Percentiles rank a stretch among this genome's conserved stretches.
phyloP scores from a whole-genome alignment of 768 basidiomycete species.

The Russula olivacea region DNA sequence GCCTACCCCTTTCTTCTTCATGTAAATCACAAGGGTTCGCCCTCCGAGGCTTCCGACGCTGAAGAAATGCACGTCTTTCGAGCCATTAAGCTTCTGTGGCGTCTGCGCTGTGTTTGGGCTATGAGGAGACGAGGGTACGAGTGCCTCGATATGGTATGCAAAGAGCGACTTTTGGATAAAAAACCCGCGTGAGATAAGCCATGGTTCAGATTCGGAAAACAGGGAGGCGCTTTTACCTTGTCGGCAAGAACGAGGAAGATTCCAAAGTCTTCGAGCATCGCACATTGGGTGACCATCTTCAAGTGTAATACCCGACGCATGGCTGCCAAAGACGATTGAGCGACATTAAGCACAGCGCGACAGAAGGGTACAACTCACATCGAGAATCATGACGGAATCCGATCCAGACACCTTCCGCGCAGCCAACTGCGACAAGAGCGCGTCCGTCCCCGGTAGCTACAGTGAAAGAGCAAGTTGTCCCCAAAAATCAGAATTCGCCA shows the following conservation, averaged over 20 bases:
- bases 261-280: conserved; percentile 93
- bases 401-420: conserved; percentile 94
- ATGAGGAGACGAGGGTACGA: conserved; percentile 81
- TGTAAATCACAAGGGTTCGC: conserved; percentile 87
- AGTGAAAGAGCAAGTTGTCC: neutral
- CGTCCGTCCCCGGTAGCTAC: conserved; percentile 79
- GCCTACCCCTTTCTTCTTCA: conserved; percentile 86
- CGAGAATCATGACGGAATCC: conserved; percentile 84
- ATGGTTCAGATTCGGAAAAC: neutral
- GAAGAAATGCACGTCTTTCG: conserved; percentile 93
- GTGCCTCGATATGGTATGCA: conserved; percentile 92
- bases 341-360: neutral
- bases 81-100: conserved; percentile 86
- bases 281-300: conserved; percentile 91
- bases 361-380: conserved; percentile 44
- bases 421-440: conserved; percentile 86
- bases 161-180: conserved; percentile 57
- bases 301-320: conserved; percentile 91
- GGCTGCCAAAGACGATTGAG: conserved; percentile 41
- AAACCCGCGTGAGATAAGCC: neutral
- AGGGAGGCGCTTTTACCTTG: conserved; percentile 45
- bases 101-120: conserved; percentile 64
- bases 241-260: conserved; percentile 95
- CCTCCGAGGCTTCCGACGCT: conserved; percentile 83
- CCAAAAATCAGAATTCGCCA: neutral